These are phyloP conservation scores for Coemansia sp. DNA, from an alignment of 192 early-diverging fungal species.

Conservation along the genomic window DNA sequence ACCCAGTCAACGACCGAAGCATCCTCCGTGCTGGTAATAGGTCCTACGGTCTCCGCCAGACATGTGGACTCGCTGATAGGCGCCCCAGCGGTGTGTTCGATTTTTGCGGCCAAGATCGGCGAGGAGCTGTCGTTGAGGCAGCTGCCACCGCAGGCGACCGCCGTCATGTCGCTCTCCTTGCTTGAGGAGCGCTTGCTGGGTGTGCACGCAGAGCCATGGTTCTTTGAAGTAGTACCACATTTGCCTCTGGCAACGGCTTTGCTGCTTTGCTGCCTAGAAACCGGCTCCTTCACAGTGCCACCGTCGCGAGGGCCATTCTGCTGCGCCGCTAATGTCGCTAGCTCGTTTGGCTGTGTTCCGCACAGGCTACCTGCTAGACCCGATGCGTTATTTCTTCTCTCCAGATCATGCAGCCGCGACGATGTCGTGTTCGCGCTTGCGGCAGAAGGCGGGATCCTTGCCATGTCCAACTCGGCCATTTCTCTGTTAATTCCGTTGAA, in stretches of 20 bases:
- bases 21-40: neutral
- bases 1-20: constrained; percentile 21
- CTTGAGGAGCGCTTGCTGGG: constrained; percentile 15
- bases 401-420: neutral
- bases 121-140: neutral
- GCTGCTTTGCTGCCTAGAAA: neutral
- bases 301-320: neutral
- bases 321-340: neutral
- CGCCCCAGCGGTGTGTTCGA: neutral
- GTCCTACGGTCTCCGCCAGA: neutral
- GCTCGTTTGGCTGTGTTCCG: neutral
- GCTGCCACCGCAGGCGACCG: constrained; percentile 2
- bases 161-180: constrained; percentile 26
- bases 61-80: neutral
- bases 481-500: neutral
- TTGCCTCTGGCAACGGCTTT: neutral
- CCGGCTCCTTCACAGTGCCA: neutral
- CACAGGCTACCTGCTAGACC: neutral
- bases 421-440: neutral
- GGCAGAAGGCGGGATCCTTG: neutral
- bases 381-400: neutral
- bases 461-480: neutral
- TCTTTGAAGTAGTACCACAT: neutral
- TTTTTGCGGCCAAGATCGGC: constrained; percentile 2
- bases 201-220: constrained; percentile 12